phyloP scores from a whole-genome alignment of 768 basidiomycete species.

The Tricholoma sp. region DNA sequence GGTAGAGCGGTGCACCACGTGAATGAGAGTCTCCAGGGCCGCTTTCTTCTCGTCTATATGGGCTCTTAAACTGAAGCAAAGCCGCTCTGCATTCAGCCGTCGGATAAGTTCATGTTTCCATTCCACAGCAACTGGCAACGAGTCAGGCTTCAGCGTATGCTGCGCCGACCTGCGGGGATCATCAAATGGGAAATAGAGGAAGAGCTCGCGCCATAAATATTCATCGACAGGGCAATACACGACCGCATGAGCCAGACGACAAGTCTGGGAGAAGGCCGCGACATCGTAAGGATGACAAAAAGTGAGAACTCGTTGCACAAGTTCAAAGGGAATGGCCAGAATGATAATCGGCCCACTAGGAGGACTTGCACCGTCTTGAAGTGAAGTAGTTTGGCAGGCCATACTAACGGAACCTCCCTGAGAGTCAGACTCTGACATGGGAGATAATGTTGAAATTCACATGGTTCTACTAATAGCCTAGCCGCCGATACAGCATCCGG shows the following conservation, averaged over 20 bases:
- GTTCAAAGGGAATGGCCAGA: slow-evolving; percentile 40
- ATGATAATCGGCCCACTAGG: background rate
- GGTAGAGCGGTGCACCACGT: slow-evolving; percentile 31
- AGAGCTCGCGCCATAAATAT: slow-evolving; percentile 67
- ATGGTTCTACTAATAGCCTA: no score
- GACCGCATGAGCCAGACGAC: slow-evolving; percentile 39
- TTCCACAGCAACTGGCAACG: background rate
- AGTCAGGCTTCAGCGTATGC: background rate
- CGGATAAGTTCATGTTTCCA: slow-evolving; percentile 12
- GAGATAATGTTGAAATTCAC: no score
- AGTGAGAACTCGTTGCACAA: slow-evolving; percentile 55
- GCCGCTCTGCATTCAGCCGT: slow-evolving; percentile 37
- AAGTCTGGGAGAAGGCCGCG: slow-evolving; percentile 52
- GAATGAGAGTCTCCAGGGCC: slow-evolving; percentile 36
- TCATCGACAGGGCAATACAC: slow-evolving; percentile 48
- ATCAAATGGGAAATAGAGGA: slow-evolving; percentile 57
- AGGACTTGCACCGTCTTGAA: background rate
- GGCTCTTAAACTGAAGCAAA: slow-evolving; percentile 11
- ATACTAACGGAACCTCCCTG: no score
- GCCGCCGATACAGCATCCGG: no score
- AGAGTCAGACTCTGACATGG: no score
- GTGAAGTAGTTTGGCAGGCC: background rate
- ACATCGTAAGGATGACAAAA: slow-evolving; percentile 57
- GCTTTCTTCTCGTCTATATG: slow-evolving; percentile 20
- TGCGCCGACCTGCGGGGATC: slow-evolving; percentile 38